phyloP scores from a whole-genome alignment of 73 alveolate genomes.

The Paramecium biaurelia region DNA sequence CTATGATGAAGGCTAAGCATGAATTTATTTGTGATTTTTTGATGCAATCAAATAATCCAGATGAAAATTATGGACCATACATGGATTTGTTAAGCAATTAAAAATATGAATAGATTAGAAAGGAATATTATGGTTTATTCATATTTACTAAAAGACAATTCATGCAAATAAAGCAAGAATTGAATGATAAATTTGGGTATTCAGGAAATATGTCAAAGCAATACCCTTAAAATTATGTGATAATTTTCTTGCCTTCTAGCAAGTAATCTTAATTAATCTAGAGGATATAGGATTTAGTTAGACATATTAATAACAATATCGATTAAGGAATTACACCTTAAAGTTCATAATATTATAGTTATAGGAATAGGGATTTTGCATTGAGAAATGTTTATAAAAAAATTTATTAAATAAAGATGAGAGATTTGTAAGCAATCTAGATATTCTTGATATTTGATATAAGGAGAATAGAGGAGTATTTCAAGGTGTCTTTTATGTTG shows the following conservation, averaged over 20 bases:
- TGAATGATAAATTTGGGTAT: background rate
- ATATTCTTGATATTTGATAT: background rate
- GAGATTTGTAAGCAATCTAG: background rate
- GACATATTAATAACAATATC: background rate
- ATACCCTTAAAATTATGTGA: background rate
- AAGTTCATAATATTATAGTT: background rate
- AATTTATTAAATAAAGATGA: background rate
- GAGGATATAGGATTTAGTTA: background rate
- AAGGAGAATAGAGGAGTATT: background rate
- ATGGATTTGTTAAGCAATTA: background rate
- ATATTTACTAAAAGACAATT: background rate
- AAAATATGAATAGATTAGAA: background rate
- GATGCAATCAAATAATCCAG: background rate
- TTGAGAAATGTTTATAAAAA: background rate
- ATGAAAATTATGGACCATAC: background rate
- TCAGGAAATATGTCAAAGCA: background rate
- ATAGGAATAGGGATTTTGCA: background rate
- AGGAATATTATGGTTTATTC: background rate
- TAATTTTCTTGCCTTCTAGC: background rate
- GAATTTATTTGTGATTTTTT: background rate
- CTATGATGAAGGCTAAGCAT: background rate
- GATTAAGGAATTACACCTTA: background rate
- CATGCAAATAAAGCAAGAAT: background rate
- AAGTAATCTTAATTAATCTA: background rate
- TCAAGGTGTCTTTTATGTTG: background rate